These are phyloP conservation scores for Dipodascus albidus DNA, from an alignment of 805 yeast species.

Conservation along the genomic window DNA sequence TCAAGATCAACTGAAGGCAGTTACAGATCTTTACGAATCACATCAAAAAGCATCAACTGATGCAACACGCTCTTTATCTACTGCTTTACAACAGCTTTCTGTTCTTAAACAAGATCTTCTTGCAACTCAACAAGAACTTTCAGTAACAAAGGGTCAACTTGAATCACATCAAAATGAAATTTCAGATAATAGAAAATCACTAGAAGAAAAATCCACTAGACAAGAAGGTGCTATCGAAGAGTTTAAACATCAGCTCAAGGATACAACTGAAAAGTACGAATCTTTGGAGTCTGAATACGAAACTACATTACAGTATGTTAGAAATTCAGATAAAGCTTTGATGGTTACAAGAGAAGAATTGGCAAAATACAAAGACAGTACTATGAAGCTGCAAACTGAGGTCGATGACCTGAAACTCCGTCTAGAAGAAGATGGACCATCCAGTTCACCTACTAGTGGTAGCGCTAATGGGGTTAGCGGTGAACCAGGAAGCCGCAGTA, in stretches of 20 bases:
- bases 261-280: conserved; percentile 22
- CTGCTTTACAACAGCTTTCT: conserved; percentile 12
- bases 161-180: conserved; percentile 14
- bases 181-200: conserved; percentile 14
- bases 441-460: conserved; percentile 15
- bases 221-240: conserved; percentile 29
- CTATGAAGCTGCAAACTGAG: conserved; percentile 49
- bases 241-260: conserved; percentile 5
- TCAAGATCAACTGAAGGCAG: conserved; percentile 8
- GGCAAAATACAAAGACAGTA: conserved; percentile 42
- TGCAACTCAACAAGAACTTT: conserved; percentile 12
- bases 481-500: not conserved
- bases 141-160: conserved; percentile 16
- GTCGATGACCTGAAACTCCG: conserved; percentile 56
- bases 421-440: conserved; percentile 29
- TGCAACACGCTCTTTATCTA: conserved; percentile 16
- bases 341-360: conserved; percentile 63
- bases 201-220: conserved; percentile 9
- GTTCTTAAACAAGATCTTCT: conserved; percentile 14
- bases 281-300: conserved; percentile 56
- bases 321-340: conserved; percentile 65
- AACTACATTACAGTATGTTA: conserved; percentile 59
- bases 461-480: conserved; percentile 15
- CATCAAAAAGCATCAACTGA: conserved; percentile 22
- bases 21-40: conserved; percentile 15